Evolutionary conservation across 192 early-diverging fungal species (phyloP), one percentile per base, ranked within the genome.

Genomic region (Umbelopsis sp.): DNA sequence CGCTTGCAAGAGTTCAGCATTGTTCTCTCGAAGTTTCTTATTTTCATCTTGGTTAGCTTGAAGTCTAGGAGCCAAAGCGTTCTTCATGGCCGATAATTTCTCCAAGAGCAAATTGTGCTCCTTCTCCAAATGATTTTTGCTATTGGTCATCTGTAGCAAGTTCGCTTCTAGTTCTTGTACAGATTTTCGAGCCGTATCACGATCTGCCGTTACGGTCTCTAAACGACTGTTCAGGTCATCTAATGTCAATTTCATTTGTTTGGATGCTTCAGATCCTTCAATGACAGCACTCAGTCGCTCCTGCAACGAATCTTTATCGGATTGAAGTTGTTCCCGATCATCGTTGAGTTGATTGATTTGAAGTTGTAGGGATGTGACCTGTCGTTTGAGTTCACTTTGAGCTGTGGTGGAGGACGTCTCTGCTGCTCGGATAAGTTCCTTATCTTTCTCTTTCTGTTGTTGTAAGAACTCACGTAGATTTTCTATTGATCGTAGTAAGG

Each of bases 1-100:
- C 68, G 89, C 86, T 12, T 79, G 73, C 43, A 82, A 83, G 31
- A 87, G 82, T 45, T 90, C 84, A 0, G 83, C 74, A 43, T 89
- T 86, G 22, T 88, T 77, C 47, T 87, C 83, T 54, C 73, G 74
- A 29, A 88, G 80, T 14, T 82, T 81, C 21, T 89, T 83, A 54
- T 83, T 79, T 45, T 90, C 83, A 56, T 90, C 80, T 76, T 92
- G 91, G 68, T 98, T 95, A 12, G 88, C 90, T 74, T 95, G 92
- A 59, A 97, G 82, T 79, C 93, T 91, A 14, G 94, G 88, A 36
- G 85, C 89, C 3, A 97, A 75, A 0, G 92, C 89, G 34, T 88
- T 91, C 73, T 95, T 96, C 85, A 96, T 90, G 26, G 83, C 88
- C 2, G 88, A 82, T 6, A 98, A 81, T 59, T 91, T 89, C 29